A percentile compares a stretch with the other conserved stretches of the same genome.
Conservation (phyloP, 495 filamentous ascomycete species). For the Daldinia caldariorum region DNA sequence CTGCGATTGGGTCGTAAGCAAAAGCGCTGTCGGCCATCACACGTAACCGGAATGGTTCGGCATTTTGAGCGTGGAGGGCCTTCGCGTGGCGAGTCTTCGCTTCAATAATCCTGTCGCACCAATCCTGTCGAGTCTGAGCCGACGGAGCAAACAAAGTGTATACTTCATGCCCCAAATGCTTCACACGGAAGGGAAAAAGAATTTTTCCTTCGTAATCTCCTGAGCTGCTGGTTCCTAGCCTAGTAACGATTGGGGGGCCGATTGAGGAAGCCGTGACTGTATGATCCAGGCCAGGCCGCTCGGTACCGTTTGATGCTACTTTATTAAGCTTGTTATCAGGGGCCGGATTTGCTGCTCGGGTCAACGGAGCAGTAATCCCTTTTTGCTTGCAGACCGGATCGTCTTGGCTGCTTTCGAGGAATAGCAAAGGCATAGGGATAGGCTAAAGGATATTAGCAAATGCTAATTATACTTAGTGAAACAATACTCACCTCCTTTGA, state of each 20-base stretch:
- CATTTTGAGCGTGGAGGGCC: conserved; percentile 88
- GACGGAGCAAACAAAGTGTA: conserved; percentile 89
- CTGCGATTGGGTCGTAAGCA: conserved; percentile 73
- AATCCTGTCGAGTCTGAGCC: conserved; percentile 78
- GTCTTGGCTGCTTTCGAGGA: conserved; percentile 89
- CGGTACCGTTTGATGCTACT: conserved; percentile 56
- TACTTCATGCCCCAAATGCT: conserved; percentile 90
- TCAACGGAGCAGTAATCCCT: conserved; percentile 75
- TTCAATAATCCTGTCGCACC: conserved; percentile 92
- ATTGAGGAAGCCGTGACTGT: conserved; percentile 66
- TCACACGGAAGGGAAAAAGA: conserved; percentile 93
- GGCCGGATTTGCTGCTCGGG: conserved; percentile 58
- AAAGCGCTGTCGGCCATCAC: conserved; percentile 95
- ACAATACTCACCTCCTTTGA: conserved; percentile 77
- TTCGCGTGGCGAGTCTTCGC: conserved; percentile 94
- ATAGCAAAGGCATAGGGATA: conserved; percentile 95
- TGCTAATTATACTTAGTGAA: not conserved
- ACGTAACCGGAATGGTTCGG: conserved; percentile 91
- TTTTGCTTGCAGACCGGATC: conserved; percentile 89
- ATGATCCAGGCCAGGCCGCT: conserved; percentile 70
- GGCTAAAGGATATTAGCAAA: conserved; percentile 60
- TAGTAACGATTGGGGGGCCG: conserved; percentile 57
- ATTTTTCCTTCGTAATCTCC: conserved; percentile 77
- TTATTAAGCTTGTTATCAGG: conserved; percentile 64
- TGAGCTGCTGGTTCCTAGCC: conserved; percentile 56